These are phyloP conservation scores for Tulasnella sp. DNA, from an alignment of 768 basidiomycete species.

Conservation along the genomic window DNA sequence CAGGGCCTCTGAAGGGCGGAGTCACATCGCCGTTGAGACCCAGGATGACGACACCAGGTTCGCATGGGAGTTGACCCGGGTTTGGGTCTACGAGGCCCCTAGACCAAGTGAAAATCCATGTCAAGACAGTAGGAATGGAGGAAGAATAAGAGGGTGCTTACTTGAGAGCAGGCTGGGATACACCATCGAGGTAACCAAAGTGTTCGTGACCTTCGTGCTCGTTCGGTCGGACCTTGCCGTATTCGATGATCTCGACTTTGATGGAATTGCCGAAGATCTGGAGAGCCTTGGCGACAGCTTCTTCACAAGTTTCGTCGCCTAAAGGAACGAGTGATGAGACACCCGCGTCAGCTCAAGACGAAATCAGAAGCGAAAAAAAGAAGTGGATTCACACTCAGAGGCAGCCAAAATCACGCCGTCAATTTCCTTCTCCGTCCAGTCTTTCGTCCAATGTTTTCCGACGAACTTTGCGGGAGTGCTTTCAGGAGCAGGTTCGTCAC, in stretches of 20 bases:
- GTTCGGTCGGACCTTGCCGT: constrained; percentile 13
- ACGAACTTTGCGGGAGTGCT: background rate
- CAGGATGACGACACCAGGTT: constrained; percentile 5
- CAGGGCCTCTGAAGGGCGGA: too few species aligned
- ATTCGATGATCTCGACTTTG: constrained; percentile 5
- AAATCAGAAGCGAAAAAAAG: background rate
- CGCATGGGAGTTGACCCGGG: background rate
- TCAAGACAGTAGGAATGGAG: background rate
- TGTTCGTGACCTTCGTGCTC: constrained; percentile 30
- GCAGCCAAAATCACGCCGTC: constrained; percentile 31
- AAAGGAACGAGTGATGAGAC: too few species aligned
- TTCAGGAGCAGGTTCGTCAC: constrained; percentile 15
- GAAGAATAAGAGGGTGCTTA: background rate
- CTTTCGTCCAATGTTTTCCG: background rate
- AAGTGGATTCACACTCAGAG: constrained; percentile 15
- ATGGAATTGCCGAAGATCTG: constrained; percentile 23
- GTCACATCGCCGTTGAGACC: constrained; percentile 16
- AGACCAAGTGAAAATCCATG: background rate
- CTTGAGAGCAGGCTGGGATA: constrained; percentile 33
- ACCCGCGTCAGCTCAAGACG: background rate
- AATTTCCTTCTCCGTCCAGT: constrained; percentile 15
- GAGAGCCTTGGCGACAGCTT: background rate
- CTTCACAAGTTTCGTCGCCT: background rate
- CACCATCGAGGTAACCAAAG: constrained; percentile 31
- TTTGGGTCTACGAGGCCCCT: constrained; percentile 25